These are phyloP conservation scores for Oehlia diaphana DNA, from an alignment of 192 early-diverging fungal genomes.

Conservation along the genomic window DNA sequence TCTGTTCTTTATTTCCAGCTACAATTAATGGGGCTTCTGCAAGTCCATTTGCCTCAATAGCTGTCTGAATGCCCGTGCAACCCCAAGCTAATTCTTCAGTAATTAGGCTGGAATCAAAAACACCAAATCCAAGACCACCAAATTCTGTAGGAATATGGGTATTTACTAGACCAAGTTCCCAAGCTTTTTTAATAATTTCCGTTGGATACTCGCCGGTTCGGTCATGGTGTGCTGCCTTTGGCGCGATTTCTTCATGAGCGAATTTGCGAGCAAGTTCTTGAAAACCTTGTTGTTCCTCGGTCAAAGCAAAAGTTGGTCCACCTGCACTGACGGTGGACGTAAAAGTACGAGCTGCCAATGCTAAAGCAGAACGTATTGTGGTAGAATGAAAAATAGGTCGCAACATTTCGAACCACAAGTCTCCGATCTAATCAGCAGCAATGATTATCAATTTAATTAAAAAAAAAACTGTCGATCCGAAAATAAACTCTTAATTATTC, in stretches of 20 bases:
- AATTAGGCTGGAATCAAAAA: slow-evolving; percentile 83
- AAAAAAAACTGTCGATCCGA: not conserved
- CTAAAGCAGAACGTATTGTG: not conserved
- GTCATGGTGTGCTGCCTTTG: slow-evolving; percentile 91
- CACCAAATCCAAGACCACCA: slow-evolving; percentile 87
- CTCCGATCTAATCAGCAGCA: no score
- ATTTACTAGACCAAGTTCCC: slow-evolving; percentile 94
- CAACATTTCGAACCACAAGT: not conserved
- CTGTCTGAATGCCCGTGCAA: slow-evolving; percentile 94
- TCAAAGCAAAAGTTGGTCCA: slow-evolving; percentile 63
- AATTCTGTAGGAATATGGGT: slow-evolving; percentile 83
- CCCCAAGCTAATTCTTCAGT: slow-evolving; percentile 93
- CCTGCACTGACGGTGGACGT: not conserved
- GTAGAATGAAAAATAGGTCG: not conserved
- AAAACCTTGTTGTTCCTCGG: slow-evolving; percentile 80
- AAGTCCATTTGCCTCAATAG: slow-evolving; percentile 94
- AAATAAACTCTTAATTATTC: no score
- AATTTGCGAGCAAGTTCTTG: slow-evolving; percentile 92
- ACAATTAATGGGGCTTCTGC: slow-evolving; percentile 90
- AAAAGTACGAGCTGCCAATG: not conserved
- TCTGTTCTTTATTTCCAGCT: slow-evolving; percentile 84
- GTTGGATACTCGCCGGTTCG: slow-evolving; percentile 90
- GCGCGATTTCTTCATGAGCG: slow-evolving; percentile 84
- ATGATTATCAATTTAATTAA: not conserved
- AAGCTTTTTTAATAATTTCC: slow-evolving; percentile 82